Evolutionary conservation across 306 rosid species (phyloP), one percentile per base, ranked within the genome.

Genomic region (Herpetospermum pedunculosum): DNA sequence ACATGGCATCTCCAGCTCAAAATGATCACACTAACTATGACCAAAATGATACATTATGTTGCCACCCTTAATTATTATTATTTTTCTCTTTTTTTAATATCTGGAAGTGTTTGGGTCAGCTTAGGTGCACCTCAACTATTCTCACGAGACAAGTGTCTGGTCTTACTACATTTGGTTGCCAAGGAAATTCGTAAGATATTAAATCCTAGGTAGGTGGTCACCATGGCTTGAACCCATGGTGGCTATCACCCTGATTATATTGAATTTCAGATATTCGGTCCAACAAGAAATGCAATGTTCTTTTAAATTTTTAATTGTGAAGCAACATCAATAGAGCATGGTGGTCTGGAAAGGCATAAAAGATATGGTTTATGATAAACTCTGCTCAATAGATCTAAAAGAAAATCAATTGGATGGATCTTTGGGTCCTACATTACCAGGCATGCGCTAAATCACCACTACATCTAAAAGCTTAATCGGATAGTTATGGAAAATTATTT

Each of bases 201-300:
- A n/a, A n/a, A n/a, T n/a, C n/a, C n/a, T n/a, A n/a, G n/a, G n/a
- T n/a, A n/a, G n/a, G n/a, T n/a, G n/a, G n/a, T n/a, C n/a, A n/a
- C n/a, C n/a, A n/a, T n/a, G n/a, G n/a, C n/a, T n/a, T n/a, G n/a
- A n/a, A n/a, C n/a, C n/a, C n/a, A n/a, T n/a, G n/a, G n/a, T n/a
- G n/a, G n/a, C n/a, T n/a, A n/a, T n/a, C 49, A 19, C 29, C 49
- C 71, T 37, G 49, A 64, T 21, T 32, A 11, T 37, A 38, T 10
- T 35, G 15, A 64, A 12, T 38, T 38, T 64, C 11, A 38, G 49
- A 11, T 38, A 11, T 64, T n/a, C 4, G 30, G 71, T 38, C 43
- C 71, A 64, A 38, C 43, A 64, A 64, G 49, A 64, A 62, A 64
- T 64, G 30, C 49, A 38, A 64, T 37, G 46, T 38, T 32, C 68